These are phyloP conservation scores for Arachis monticola DNA, from an alignment of 331 rosid species.

Conservation along the genomic window DNA sequence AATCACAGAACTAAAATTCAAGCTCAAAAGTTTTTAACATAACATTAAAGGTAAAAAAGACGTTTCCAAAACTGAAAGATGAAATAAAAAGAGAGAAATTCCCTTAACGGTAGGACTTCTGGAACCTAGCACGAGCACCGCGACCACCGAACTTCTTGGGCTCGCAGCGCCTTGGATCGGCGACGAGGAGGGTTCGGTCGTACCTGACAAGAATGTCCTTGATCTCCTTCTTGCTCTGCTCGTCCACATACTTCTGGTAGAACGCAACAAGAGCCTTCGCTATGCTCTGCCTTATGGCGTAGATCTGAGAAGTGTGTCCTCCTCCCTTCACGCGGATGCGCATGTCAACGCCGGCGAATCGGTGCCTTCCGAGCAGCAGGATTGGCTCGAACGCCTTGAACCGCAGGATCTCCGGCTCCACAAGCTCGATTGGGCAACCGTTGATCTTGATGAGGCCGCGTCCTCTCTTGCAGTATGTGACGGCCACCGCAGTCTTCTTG, in stretches of 20 bases:
- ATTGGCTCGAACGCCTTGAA: constrained; percentile 90
- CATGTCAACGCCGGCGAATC: constrained; percentile 80
- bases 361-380: constrained; percentile 76
- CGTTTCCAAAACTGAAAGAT: constrained; percentile 1
- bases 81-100: not conserved
- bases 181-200: constrained; percentile 78
- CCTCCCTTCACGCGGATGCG: constrained; percentile 85
- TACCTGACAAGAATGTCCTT: constrained; percentile 78
- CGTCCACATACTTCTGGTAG: constrained; percentile 85
- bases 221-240: constrained; percentile 87
- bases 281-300: constrained; percentile 85
- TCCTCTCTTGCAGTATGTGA: constrained; percentile 84
- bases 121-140: constrained; percentile 91
- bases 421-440: constrained; percentile 78
- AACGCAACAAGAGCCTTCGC: constrained; percentile 78
- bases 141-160: constrained; percentile 98
- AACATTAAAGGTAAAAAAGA: not conserved
- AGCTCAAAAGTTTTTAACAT: constrained; percentile 5
- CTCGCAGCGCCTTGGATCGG: constrained; percentile 89
- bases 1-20: not conserved
- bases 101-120: constrained; percentile 81
- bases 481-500: constrained; percentile 86
- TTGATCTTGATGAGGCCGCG: constrained; percentile 83
- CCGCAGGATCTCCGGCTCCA: constrained; percentile 83
- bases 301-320: constrained; percentile 83